Conservation (phyloP, 108 stramenopile species). For the Craspedostauros australis region DNA sequence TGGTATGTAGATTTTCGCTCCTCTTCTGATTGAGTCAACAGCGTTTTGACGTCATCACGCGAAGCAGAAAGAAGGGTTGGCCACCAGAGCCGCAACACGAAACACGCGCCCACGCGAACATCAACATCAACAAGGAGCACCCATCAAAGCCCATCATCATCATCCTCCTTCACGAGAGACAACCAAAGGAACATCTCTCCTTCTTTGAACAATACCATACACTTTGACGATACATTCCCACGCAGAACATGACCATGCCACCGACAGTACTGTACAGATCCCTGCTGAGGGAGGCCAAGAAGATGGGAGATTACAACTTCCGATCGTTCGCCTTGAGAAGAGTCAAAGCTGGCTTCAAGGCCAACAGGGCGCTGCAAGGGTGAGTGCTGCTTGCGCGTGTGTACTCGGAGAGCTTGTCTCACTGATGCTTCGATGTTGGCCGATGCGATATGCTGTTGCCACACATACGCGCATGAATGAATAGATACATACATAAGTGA, state of each 20-base stretch:
- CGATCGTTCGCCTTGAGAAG: conserved; percentile 63
- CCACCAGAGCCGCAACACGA: no score
- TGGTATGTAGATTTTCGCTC: no score
- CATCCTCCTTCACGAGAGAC: no score
- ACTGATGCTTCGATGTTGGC: background rate
- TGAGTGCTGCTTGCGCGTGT: no score
- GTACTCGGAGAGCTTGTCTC: no score
- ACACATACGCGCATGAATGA: background rate
- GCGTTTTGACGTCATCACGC: no score
- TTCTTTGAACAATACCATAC: background rate
- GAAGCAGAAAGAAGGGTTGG: no score
- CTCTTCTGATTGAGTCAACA: no score
- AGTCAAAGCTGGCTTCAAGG: conserved; percentile 62
- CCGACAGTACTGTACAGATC: conserved; percentile 50
- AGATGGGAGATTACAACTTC: conserved; percentile 83
- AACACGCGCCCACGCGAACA: no score
- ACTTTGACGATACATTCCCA: background rate
- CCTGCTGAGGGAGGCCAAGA: conserved; percentile 62
- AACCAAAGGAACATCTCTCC: no score
- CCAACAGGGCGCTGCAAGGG: conserved; percentile 59
- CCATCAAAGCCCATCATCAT: no score
- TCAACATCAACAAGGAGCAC: no score
- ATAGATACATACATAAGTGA: background rate
- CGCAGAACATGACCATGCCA: conserved; percentile 14
- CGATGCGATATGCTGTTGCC: background rate